Percentiles rank a stretch among this genome's conserved stretches.
phyloP scores from a whole-genome alignment of 2,329 filamentous ascomycete genomes.

The Neopestalotiopsis clavispora region DNA sequence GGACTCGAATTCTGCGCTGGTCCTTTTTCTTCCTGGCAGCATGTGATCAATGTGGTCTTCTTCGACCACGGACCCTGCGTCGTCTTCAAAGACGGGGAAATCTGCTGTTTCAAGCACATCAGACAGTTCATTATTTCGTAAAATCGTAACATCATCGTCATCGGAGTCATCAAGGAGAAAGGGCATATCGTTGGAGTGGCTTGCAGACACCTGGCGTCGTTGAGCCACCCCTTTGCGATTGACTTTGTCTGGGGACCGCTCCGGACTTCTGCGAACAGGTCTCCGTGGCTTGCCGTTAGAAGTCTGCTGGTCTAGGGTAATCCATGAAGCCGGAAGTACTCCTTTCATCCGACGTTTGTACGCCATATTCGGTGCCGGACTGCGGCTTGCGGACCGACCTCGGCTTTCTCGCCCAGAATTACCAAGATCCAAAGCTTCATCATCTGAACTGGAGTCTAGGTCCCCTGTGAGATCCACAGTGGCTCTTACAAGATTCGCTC shows the following conservation, averaged over 20 bases:
- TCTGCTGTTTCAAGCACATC: conserved; percentile 14
- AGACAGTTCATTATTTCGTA: conserved; percentile 26
- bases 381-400: conserved; percentile 20
- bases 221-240: conserved; percentile 55
- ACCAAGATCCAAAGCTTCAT: conserved; percentile 20
- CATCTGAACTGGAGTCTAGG: conserved; percentile 25
- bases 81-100: conserved; percentile 35
- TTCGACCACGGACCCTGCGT: conserved; percentile 50
- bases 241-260: conserved; percentile 43
- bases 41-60: conserved; percentile 59
- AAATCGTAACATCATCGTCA: conserved; percentile 35
- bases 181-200: conserved; percentile 31
- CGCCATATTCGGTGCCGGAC: conserved; percentile 33
- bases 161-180: conserved; percentile 56
- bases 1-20: conserved; percentile 28
- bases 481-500: conserved; percentile 21
- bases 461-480: conserved; percentile 33
- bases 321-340: conserved; percentile 71
- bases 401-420: conserved; percentile 46
- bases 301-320: conserved; percentile 60
- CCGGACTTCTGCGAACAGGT: conserved; percentile 34
- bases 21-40: conserved; percentile 49
- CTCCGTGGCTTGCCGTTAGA: conserved; percentile 38
- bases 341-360: conserved; percentile 52
- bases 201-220: conserved; percentile 41